Evolutionary conservation across 495 filamentous ascomycete genomes (phyloP).

Genomic region (Clavariopsis aquatica): DNA sequence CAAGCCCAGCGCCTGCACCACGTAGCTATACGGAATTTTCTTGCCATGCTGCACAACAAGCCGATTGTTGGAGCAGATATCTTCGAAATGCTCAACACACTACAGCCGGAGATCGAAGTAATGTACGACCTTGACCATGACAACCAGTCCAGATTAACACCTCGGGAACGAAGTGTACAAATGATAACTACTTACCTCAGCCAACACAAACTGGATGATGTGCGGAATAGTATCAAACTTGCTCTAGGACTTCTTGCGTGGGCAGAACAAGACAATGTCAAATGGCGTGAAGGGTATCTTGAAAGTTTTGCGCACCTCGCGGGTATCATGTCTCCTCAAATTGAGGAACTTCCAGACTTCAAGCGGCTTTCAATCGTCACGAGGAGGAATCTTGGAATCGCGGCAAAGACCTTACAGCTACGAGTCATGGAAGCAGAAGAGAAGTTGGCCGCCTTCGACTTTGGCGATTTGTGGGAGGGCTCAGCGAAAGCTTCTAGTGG

Average conservation of each 20-base stretch:
- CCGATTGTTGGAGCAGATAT: conserved; percentile 40
- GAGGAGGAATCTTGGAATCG: conserved; percentile 62
- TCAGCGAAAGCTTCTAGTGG: conserved; percentile 34
- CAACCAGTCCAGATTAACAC: conserved; percentile 20
- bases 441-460: conserved; percentile 60
- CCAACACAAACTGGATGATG: conserved; percentile 55
- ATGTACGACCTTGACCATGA: conserved; percentile 41
- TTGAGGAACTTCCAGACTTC: conserved; percentile 60
- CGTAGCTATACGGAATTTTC: conserved; percentile 41
- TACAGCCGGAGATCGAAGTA: conserved; percentile 38
- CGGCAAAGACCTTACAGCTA: conserved; percentile 63
- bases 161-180: conserved; percentile 33
- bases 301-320: conserved; percentile 69
- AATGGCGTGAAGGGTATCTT: conserved; percentile 65
- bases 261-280: conserved; percentile 61
- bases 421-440: conserved; percentile 62
- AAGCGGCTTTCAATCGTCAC: conserved; percentile 61
- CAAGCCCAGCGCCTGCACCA: conserved; percentile 35
- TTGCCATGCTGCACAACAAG: conserved; percentile 41
- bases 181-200: conserved; percentile 36
- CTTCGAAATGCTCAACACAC: conserved; percentile 38
- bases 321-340: conserved; percentile 59
- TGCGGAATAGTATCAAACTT: conserved; percentile 61
- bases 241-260: conserved; percentile 66
- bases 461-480: conserved; percentile 62